Evolutionary conservation across 768 basidiomycete genomes (phyloP), one percentile per base, ranked within the genome.

Genomic region (Mycena alexandri): DNA sequence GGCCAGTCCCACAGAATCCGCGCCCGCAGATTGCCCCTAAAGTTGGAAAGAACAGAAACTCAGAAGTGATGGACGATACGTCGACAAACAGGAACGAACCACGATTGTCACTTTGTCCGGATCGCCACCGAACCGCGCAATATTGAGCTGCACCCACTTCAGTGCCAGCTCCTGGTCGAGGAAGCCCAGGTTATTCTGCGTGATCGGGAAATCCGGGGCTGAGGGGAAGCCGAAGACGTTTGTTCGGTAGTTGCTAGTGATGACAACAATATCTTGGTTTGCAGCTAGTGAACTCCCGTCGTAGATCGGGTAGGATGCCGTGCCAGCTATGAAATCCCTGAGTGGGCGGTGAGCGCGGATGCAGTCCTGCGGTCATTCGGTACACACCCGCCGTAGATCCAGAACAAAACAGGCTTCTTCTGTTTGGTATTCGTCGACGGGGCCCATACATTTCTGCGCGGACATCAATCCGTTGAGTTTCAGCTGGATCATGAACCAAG

Each of bases 101-200:
- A 29, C 29, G 29, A 29, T 29, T 29, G 78, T 79, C 3, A 79
- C 77, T 72, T 77, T 72, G 14, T 24, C 61, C 6, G 74, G 74
- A 57, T 79, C 82, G 21, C 85, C 86, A 2, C 86, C 85, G 65
- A 86, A 86, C 0, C 76, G 74, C 33, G 70, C 74, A 58, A 86
- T 83, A 68, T 87, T 81, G 57, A 79, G 73, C 61, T 84, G 82
- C 0, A 86, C 79, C 85, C 77, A 79, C 9, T 44, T 36, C 9
- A 78, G 61, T 9, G 74, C 78, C 24, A 71, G 58, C 24, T 72
- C 29, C 29, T 29, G 29, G 29, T 29, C 29, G 29, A 29, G 29
- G 29, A 29, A 29, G 29, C 29, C 29, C 3, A 29, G 29, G 29
- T 29, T 29, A 29, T 29, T 29, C 6, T 29, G 29, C 29, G 29